Percentiles rank a stretch among this genome's conserved stretches.
These are phyloP conservation scores for Psilocybe cyanescens DNA, from an alignment of 768 basidiomycete species.

Conservation along the genomic window DNA sequence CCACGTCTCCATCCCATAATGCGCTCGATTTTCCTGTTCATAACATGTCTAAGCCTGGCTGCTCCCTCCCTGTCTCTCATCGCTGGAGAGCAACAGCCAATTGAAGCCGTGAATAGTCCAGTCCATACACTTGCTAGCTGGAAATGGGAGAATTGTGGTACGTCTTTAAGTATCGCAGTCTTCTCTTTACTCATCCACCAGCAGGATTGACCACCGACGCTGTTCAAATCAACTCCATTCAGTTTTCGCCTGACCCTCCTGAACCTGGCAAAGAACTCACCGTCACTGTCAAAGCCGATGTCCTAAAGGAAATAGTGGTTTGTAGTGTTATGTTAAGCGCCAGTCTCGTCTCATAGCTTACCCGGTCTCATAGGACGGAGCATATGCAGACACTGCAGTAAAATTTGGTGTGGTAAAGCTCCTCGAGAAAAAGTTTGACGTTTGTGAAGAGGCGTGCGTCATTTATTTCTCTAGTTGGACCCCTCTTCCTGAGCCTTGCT, in stretches of 20 bases:
- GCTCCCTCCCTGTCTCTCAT: slow-evolving; percentile 25
- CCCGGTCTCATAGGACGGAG: slow-evolving; percentile 70
- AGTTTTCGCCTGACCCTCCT: slow-evolving; percentile 86
- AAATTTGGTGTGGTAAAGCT: slow-evolving; percentile 95
- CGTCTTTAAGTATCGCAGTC: slow-evolving; percentile 24
- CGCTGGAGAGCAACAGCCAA: slow-evolving; percentile 26
- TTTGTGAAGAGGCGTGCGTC: slow-evolving; percentile 94
- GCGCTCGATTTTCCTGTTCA: slow-evolving; percentile 22
- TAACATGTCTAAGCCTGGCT: slow-evolving; percentile 20
- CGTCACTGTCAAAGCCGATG: slow-evolving; percentile 74
- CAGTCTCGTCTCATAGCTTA: slow-evolving; percentile 1
- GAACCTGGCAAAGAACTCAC: slow-evolving; percentile 85
- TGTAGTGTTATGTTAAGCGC: not conserved
- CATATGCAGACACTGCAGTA: slow-evolving; percentile 86
- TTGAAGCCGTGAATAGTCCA: slow-evolving; percentile 24
- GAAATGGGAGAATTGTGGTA: slow-evolving; percentile 79
- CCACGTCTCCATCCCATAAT: slow-evolving; percentile 17
- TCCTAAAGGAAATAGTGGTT: slow-evolving; percentile 68
- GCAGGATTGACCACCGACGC: slow-evolving; percentile 34
- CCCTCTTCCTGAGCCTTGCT: not conserved
- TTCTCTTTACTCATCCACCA: not conserved
- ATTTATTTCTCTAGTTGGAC: not conserved
- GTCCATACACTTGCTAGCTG: slow-evolving; percentile 51
- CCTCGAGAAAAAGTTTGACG: slow-evolving; percentile 78
- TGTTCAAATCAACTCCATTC: slow-evolving; percentile 70